phyloP scores from a whole-genome alignment of 345 rosid genomes.

The Heritiera fomes region DNA sequence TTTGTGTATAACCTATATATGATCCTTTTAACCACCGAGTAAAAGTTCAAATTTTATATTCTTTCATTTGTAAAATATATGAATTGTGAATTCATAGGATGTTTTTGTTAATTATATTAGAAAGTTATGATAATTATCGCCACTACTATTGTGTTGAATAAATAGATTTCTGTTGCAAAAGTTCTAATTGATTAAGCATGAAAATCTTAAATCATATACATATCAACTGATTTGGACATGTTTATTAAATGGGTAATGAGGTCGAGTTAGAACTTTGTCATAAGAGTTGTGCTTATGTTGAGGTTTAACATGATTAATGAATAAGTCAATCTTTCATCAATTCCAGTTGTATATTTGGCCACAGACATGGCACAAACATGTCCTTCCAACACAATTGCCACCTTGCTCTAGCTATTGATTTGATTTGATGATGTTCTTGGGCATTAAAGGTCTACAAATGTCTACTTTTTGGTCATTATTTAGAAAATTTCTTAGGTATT shows the following conservation, averaged over 20 bases:
- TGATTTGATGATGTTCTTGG: background rate
- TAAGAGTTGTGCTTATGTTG: background rate
- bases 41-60: background rate
- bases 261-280: background rate
- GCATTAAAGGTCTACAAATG: background rate
- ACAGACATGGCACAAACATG: background rate
- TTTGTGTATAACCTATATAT: background rate
- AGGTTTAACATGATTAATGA: background rate
- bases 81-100: background rate
- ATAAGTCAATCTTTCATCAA: background rate
- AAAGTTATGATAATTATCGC: background rate
- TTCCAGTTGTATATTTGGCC: background rate
- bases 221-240: background rate
- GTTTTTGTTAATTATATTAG: background rate
- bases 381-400: background rate
- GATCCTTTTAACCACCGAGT: background rate
- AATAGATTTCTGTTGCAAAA: background rate
- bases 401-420: background rate
- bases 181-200: background rate
- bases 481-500: background rate
- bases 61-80: background rate
- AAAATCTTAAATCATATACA: background rate
- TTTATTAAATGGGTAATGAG: background rate
- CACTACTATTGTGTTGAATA: background rate
- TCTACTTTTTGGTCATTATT: background rate